phyloP scores from a whole-genome alignment of 2,329 filamentous ascomycete species.

The Aspergillus fructus region DNA sequence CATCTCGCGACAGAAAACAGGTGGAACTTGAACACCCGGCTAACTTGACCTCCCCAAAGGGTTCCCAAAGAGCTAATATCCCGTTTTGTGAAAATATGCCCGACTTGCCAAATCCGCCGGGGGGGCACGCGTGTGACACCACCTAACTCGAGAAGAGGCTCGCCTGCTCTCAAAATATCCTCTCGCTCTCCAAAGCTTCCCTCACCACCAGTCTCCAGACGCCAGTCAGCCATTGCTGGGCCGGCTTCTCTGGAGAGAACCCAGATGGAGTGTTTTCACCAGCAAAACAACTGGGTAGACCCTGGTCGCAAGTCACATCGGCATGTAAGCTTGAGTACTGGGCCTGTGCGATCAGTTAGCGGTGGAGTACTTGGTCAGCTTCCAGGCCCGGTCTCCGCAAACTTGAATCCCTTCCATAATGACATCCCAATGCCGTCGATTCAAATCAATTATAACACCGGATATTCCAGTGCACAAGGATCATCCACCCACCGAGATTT shows the following conservation, averaged over 20 bases:
- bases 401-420: constrained; percentile 30
- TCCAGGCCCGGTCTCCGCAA: constrained; percentile 25
- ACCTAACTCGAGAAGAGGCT: constrained; percentile 40
- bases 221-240: constrained; percentile 35
- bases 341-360: constrained; percentile 23
- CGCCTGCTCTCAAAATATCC: constrained; percentile 35
- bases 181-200: constrained; percentile 36
- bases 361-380: constrained; percentile 22
- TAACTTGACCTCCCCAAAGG: constrained; percentile 29
- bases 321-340: constrained; percentile 17
- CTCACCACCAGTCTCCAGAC: constrained; percentile 37
- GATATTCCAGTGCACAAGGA: constrained; percentile 28
- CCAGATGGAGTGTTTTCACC: constrained; percentile 31
- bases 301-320: constrained; percentile 24
- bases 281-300: constrained; percentile 32
- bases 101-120: constrained; percentile 49
- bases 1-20: neutral
- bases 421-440: constrained; percentile 30
- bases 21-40: neutral
- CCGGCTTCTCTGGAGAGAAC: constrained; percentile 26
- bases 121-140: constrained; percentile 43
- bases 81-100: constrained; percentile 52
- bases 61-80: constrained; percentile 54
- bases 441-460: constrained; percentile 29
- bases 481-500: constrained; percentile 31